phyloP scores from a whole-genome alignment of 352 stramenopile species.

The Globisporangium spiculum region DNA sequence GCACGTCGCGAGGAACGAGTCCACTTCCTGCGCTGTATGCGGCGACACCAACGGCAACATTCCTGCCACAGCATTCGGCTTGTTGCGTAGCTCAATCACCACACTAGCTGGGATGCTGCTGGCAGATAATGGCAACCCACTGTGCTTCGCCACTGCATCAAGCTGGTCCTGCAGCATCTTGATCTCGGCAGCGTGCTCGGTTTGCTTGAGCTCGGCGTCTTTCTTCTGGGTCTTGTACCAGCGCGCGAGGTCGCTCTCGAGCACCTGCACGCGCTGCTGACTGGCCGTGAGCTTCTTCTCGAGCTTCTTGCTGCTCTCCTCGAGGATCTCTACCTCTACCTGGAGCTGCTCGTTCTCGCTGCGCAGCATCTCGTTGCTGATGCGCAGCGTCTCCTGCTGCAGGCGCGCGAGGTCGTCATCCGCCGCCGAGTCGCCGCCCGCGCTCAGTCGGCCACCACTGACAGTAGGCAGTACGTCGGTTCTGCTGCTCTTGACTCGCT shows the following conservation, averaged over 20 bases:
- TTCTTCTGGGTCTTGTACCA: slow-evolving; percentile 35
- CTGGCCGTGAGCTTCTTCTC: slow-evolving; percentile 17
- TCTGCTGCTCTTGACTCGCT: neutral
- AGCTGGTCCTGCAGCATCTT: slow-evolving; percentile 23
- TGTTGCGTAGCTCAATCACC: slow-evolving; percentile 17
- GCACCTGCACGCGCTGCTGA: slow-evolving; percentile 25
- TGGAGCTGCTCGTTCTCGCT: slow-evolving; percentile 37
- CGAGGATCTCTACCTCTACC: slow-evolving; percentile 13
- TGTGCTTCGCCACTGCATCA: neutral
- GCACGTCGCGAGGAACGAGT: slow-evolving; percentile 8
- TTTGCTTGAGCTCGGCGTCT: slow-evolving; percentile 24
- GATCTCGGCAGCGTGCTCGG: slow-evolving; percentile 23
- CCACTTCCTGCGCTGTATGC: slow-evolving; percentile 3
- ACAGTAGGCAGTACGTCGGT: neutral
- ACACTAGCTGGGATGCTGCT: neutral
- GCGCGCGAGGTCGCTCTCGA: slow-evolving; percentile 41
- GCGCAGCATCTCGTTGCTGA: slow-evolving; percentile 37
- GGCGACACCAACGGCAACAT: neutral
- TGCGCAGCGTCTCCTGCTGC: slow-evolving; percentile 29
- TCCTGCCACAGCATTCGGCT: slow-evolving; percentile 27
- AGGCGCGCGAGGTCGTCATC: slow-evolving; percentile 5
- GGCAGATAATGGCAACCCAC: neutral
- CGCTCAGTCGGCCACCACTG: neutral
- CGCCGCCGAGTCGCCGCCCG: neutral
- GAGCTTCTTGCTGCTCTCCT: slow-evolving; percentile 17